phyloP scores from a whole-genome alignment of 805 yeast species.

The Schwanniomyces sp. region DNA sequence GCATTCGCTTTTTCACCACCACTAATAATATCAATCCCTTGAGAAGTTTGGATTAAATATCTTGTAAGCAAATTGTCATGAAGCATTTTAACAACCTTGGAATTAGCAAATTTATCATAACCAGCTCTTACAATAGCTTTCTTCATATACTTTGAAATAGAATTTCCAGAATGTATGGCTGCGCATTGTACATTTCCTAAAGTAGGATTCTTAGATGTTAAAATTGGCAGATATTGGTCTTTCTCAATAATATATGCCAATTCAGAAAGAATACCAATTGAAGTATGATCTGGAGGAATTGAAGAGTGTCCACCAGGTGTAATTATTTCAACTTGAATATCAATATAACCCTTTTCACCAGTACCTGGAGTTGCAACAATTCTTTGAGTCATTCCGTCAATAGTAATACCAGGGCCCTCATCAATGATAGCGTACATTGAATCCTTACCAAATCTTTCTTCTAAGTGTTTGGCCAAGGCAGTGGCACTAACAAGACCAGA shows the following conservation, averaged over 20 bases:
- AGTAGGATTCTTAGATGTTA: slow-evolving; percentile 60
- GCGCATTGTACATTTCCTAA: slow-evolving; percentile 58
- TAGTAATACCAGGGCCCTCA: slow-evolving; percentile 51
- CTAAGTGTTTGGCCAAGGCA: slow-evolving; percentile 45
- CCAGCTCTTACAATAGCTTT: slow-evolving; percentile 37
- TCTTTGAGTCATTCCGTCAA: slow-evolving; percentile 47
- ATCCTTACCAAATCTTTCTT: slow-evolving; percentile 57
- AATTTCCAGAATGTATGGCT: slow-evolving; percentile 48
- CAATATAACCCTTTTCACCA: slow-evolving; percentile 51
- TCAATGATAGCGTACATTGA: slow-evolving; percentile 67
- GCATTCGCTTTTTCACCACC: slow-evolving; percentile 44
- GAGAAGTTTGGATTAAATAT: slow-evolving; percentile 32
- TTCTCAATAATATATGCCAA: slow-evolving; percentile 56
- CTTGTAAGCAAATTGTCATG: slow-evolving; percentile 14
- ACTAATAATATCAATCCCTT: slow-evolving; percentile 29
- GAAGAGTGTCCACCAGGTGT: slow-evolving; percentile 83
- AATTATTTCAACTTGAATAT: slow-evolving; percentile 44
- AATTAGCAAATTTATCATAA: slow-evolving; percentile 29
- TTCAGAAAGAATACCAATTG: slow-evolving; percentile 71
- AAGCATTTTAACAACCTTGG: slow-evolving; percentile 18
- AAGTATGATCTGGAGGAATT: slow-evolving; percentile 77
- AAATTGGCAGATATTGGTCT: slow-evolving; percentile 48
- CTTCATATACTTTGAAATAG: slow-evolving; percentile 17
- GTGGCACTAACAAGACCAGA: slow-evolving; percentile 65
- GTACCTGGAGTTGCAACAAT: slow-evolving; percentile 49